Evolutionary conservation across 2,329 filamentous ascomycete species (phyloP), one percentile per base, ranked within the genome.

Genomic region (Neurospora sp.): DNA sequence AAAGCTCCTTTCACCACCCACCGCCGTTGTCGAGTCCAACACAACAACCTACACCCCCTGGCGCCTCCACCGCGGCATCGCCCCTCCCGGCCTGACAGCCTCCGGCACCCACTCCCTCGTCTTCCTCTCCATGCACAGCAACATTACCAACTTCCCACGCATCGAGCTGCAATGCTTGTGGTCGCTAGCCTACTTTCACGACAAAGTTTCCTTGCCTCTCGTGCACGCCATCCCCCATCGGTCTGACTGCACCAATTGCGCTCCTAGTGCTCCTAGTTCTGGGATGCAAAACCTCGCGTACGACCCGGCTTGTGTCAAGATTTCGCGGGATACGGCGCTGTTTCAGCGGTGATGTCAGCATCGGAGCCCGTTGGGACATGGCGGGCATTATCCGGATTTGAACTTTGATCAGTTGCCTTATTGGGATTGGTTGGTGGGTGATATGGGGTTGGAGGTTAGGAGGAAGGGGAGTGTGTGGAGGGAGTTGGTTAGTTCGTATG

Each of bases 371-470:
- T 80, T 77, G 66, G 86, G 86, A 0, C 85, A 85, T 71, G 86
- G 86, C 0, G 78, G 80, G 1, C 76, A 77, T 38, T 79, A 82
- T 70, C 83, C 84, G 0, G 87, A 89, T 74, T 82, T 88, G 39
- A 85, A 86, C 2, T 89, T 89, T 71, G 88, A 90, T 75, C 82
- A 82, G 4, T 68, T 89, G 66, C 86, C 86, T 6, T 90, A 87
- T 76, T 78, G 88, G 67, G 87, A 89, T 77, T 70, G 85, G 74
- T 75, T 90, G 74, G 73, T 88, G 69, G 77, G 78, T 17, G 87
- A 90, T 75, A 72, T 89, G 71, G 85, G 83, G 0, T 74, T 89
- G 70, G 77, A 80, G 37, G 77, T 75, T 23, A 74, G 77, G 69
- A 75, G 82, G 39, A 84, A 83, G 74, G 70, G 73, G 3, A 77